These are phyloP conservation scores for Parastagonospora avenae DNA, from an alignment of 2,329 filamentous ascomycete genomes.

Conservation along the genomic window DNA sequence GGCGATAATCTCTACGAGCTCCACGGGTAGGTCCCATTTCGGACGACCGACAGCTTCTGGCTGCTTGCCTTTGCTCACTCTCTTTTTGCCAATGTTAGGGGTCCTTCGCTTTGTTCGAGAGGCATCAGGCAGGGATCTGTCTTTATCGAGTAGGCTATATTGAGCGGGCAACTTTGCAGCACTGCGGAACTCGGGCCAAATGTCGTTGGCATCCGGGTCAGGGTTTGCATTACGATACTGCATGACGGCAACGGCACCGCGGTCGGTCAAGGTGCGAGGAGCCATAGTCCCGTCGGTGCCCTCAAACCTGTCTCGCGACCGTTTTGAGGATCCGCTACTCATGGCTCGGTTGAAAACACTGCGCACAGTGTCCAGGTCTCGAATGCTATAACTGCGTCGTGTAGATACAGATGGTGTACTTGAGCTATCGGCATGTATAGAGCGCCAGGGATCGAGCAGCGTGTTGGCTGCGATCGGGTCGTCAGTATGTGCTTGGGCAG, in stretches of 20 bases:
- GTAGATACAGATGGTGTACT: too few relatives aligned
- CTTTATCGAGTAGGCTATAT: slow-evolving; percentile 26
- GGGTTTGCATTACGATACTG: slow-evolving; percentile 22
- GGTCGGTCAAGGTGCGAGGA: slow-evolving; percentile 13
- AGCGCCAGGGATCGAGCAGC: too few relatives aligned
- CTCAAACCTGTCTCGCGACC: slow-evolving; percentile 24
- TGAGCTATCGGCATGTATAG: too few relatives aligned
- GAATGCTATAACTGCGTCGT: too few relatives aligned
- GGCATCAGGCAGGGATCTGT: neutral
- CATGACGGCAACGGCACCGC: slow-evolving; percentile 32
- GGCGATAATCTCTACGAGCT: slow-evolving; percentile 66
- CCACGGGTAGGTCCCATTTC: slow-evolving; percentile 58
- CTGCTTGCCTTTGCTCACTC: neutral
- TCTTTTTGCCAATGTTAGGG: neutral
- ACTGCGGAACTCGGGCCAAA: slow-evolving; percentile 44
- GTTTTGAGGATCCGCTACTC: slow-evolving; percentile 14
- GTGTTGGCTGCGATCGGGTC: too few relatives aligned
- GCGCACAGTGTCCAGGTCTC: too few relatives aligned
- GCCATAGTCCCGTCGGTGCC: slow-evolving; percentile 15
- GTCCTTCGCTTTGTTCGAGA: slow-evolving; percentile 2
- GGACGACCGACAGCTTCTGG: slow-evolving; percentile 43
- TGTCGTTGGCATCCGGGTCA: slow-evolving; percentile 37
- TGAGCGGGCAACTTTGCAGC: slow-evolving; percentile 29
- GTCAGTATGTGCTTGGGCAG: too few relatives aligned
- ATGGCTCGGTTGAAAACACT: neutral